These are phyloP conservation scores for Cyclotella atomus DNA, from an alignment of 108 stramenopile species.

Conservation along the genomic window DNA sequence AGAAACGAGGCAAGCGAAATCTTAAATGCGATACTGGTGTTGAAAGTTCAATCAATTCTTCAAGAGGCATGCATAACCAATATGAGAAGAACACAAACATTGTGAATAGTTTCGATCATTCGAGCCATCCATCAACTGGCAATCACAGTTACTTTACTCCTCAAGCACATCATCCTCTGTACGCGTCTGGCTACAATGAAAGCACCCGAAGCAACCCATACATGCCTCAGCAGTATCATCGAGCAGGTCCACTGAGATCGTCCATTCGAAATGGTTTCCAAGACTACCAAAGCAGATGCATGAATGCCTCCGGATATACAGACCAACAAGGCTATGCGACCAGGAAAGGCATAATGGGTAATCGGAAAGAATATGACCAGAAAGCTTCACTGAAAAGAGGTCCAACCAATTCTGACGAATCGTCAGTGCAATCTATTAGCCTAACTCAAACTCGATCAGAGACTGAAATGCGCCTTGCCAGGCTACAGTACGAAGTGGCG, in stretches of 20 bases:
- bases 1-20: constrained; percentile 32
- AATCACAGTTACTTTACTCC: not conserved
- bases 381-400: no score
- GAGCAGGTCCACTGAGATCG: not conserved
- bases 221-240: not conserved
- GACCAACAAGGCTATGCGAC: not conserved
- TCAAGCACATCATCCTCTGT: not conserved
- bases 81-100: not conserved
- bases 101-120: no score
- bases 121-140: not conserved
- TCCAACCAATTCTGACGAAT: not conserved
- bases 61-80: constrained; percentile 1
- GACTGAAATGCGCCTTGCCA: constrained; percentile 1
- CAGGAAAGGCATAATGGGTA: not conserved
- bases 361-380: not conserved
- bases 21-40: constrained; percentile 2
- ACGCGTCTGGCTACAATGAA: not conserved
- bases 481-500: not conserved
- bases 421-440: not conserved
- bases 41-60: not conserved
- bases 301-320: not conserved
- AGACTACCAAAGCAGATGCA: constrained; percentile 1
- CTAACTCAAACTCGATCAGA: not conserved
- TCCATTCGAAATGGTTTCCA: not conserved
- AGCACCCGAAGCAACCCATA: not conserved